Evolutionary conservation across 176 grass and related monocot species (phyloP), one percentile per base, ranked within the genome.

Genomic region (Carex scoparia): DNA sequence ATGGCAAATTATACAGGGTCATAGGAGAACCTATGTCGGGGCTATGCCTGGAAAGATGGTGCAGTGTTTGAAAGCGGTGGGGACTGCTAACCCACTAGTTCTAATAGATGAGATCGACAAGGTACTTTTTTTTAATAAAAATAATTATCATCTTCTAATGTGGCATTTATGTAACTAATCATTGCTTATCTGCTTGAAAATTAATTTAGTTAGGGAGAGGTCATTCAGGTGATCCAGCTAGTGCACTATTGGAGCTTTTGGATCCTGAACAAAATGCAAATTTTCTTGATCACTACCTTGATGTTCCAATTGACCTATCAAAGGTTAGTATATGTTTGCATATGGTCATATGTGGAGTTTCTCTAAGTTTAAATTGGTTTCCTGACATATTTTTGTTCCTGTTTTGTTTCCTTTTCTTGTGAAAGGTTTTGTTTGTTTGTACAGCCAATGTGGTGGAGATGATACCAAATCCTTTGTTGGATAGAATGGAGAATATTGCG

Each of bases 1-100:
- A 70, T 79, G 48, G 85, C 38, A 86, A 94, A 5, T 84, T 86
- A 63, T 38, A 84, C 82, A 99, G 96, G 96, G 96, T 65, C 96
- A 99, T 90, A 89, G 96, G 31, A 93, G 96, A 42, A 99, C 96
- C 4, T 99, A 99, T 83, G 88, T 99, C 84, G 93, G 96, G 85
- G 96, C 96, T 44, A 99, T 99, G 96, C 96, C 96, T 76, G 96
- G 96, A 86, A 99, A 99, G 88, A 99, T 99, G 93, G 96, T 99
- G 84, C 96, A 99, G 65, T 99, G 96, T 88, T 89, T 99, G 69
- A 99, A 99, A 85, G 89, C 84, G 56, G 93, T 99, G 62, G 93
- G 91, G 79, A 99, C 96, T 85, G 91, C 93, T 82, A 99, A 99
- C 82, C 96, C 96, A 84, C 83, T 99, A 37, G 96, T 99, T 68